Percentiles rank a stretch among this genome's conserved stretches.
These are phyloP conservation scores for Botrytis paeoniae DNA, from an alignment of 2,329 filamentous ascomycete species.

Conservation along the genomic window DNA sequence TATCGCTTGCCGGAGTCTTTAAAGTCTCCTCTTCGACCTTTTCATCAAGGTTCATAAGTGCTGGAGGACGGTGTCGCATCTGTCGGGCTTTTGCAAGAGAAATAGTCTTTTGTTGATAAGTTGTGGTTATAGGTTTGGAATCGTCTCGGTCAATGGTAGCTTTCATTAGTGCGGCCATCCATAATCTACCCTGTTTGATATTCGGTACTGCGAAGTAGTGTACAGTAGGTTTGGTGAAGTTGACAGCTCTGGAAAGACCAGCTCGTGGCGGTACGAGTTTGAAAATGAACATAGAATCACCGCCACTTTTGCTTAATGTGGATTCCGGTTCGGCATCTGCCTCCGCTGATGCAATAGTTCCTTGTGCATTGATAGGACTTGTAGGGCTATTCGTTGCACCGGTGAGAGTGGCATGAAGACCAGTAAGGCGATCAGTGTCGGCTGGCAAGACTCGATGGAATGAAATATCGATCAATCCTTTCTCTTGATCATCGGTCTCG, in stretches of 20 bases:
- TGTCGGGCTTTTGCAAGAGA: constrained; percentile 82
- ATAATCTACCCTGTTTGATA: constrained; percentile 80
- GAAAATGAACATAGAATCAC: constrained; percentile 89
- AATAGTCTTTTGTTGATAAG: constrained; percentile 96
- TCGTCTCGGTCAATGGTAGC: constrained; percentile 95
- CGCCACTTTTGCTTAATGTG: constrained; percentile 39
- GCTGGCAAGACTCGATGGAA: constrained; percentile 95
- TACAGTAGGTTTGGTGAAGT: constrained; percentile 94
- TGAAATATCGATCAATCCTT: constrained; percentile 95
- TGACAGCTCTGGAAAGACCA: constrained; percentile 84
- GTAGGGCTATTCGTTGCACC: constrained; percentile 70
- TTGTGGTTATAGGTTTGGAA: constrained; percentile 75
- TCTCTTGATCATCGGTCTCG: constrained; percentile 87
- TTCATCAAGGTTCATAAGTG: constrained; percentile 70
- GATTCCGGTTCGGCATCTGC: constrained; percentile 42
- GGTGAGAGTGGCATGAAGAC: constrained; percentile 87
- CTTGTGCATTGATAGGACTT: constrained; percentile 46
- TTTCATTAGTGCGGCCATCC: constrained; percentile 99
- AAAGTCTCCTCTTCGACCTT: constrained; percentile 36
- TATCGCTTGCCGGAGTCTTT: constrained; percentile 35
- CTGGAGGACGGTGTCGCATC: constrained; percentile 86
- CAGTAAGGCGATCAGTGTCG: constrained; percentile 85
- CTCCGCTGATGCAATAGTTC: constrained; percentile 45
- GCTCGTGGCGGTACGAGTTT: constrained; percentile 90
- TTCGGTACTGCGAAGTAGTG: constrained; percentile 98